Base-by-base conservation (phyloP, 768 basidiomycete genomes). In the Mycena amicta region DNA sequence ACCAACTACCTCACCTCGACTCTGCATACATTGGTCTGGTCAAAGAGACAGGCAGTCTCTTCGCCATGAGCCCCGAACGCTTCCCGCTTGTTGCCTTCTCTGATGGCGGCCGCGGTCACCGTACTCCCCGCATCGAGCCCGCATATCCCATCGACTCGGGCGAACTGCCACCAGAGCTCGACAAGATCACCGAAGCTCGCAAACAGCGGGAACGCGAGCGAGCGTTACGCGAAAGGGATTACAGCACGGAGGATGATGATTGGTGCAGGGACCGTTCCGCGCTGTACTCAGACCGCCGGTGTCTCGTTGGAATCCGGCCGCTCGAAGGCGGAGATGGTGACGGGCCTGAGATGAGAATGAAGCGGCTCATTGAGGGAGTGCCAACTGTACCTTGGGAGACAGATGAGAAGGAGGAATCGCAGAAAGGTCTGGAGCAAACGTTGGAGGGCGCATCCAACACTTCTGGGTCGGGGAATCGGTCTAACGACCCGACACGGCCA, bases 11-110 rank as follows among this genome's bases (percentile, higher is more conserved):
- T 3, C 81, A 84, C 52, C 71, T 79, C 5, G 81, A 87, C 27
- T 80, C 84, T 0, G 93, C 93, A 1, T 97, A 90, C 69, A 86
- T 98, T 20, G 94, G 94, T 2, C 74, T 90, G 18, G 81, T 94
- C 16, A 81, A 84, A 46, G 85, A 87, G 67, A 83, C 82, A 0
- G 85, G 82, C 2, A 90, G 89, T 40, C 78, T 97, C 1, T 96
- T 87, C 65, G 94, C 92, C 20, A 89, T 98, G 85, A 90, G 90
- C 61, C 88, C 91, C 0, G 78, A 82, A 12, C 82, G 82, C 6
- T 98, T 84, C 68, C 96, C 95, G 0, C 79, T 98, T 11, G 89
- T 96, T 58, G 85, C 83, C 4, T 92, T 93, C 65, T 80, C 84
- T 2, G 71, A 73, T 3, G 59, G 12, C 70, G 23, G 74, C 75